Percentiles rank a stretch among this genome's conserved stretches.
phyloP scores from a whole-genome alignment of 257 asterid genomes.

The Craterostigma plantagineum region DNA sequence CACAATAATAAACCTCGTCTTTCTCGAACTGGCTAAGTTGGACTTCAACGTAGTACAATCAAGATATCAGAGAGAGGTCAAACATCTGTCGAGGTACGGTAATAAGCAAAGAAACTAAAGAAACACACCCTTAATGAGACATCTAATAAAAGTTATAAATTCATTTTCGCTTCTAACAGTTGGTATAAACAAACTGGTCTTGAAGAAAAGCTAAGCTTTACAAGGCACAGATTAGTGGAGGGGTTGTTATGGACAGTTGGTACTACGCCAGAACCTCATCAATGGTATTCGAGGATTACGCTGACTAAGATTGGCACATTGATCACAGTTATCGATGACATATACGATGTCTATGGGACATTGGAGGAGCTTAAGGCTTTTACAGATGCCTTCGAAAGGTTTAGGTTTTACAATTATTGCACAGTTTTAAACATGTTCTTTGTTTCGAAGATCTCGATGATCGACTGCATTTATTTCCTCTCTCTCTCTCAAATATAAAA shows the following conservation, averaged over 20 bases:
- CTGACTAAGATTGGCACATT: slow-evolving; percentile 12
- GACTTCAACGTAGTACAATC: no score
- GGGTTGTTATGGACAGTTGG: slow-evolving; percentile 26
- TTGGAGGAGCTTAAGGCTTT: slow-evolving; percentile 26
- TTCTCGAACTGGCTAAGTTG: no score
- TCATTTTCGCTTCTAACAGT: slow-evolving; percentile 9
- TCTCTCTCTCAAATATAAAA: neutral
- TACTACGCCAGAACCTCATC: slow-evolving; percentile 14
- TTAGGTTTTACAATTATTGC: neutral
- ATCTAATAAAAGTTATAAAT: no score
- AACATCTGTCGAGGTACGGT: no score
- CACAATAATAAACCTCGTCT: no score
- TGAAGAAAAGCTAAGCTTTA: slow-evolving; percentile 16
- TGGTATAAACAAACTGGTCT: slow-evolving; percentile 24
- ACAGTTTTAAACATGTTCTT: no score
- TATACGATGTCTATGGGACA: slow-evolving; percentile 37
- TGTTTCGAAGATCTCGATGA: no score
- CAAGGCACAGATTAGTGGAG: slow-evolving; percentile 34
- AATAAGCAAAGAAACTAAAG: no score
- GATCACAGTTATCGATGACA: slow-evolving; percentile 21
- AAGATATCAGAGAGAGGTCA: no score
- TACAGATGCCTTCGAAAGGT: slow-evolving; percentile 27
- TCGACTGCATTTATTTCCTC: no score
- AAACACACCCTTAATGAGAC: neutral
- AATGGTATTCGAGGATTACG: slow-evolving; percentile 16